Evolutionary conservation across 1,139 yeast species (phyloP), one percentile per base, ranked within the genome.

Genomic region (Pichia sp.): DNA sequence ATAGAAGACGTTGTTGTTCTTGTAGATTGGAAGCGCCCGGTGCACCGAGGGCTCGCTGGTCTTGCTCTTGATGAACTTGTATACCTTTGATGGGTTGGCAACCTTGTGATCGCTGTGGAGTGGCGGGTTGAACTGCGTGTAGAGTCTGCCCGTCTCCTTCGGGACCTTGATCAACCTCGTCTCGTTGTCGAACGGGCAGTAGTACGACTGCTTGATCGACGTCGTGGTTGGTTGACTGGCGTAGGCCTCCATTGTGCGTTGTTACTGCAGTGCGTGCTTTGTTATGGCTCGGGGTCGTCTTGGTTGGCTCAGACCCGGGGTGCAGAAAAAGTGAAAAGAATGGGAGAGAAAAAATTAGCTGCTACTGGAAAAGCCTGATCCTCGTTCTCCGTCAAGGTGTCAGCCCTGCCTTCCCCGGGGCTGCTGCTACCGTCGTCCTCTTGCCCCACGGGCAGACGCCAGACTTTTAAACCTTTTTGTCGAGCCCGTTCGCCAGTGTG

Each of bases 101-200:
- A 26, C 5, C 31, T 13, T 13, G 7, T 31, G 4, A 10, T 23
- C 48, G 8, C 15, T 13, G 13, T 44, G 19, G 32, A 44, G 4
- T n/a, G 13, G 31, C 6, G 32, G 45, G 36, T 44, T 8, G 31
- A 8, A 30, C 41, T 49, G 54, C 5, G 40, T 40, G 26, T 36
- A 46, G 13, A 54, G 26, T 3, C 31, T 40, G 26, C 50, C 49
- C 6, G 54, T 47, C 32, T 55, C 56, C 5, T 42, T 40, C 5
- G 56, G 55, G 23, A 59, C 30, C 42, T 49, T 46, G 10, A 57
- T 50, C 40, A 58, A 53, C 38, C 54, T 58, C 3, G 62, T 59
- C 8, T 41, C 23, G 4, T 53, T 44, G 41, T 57, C 62, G 44
- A 50, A 60, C 8, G 63, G 62, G 29, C 63, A 60, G 13, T 34